Percentiles rank a stretch among this genome's conserved stretches.
phyloP scores from a whole-genome alignment of 305 asterid species.

The Fraxinus sp. region DNA sequence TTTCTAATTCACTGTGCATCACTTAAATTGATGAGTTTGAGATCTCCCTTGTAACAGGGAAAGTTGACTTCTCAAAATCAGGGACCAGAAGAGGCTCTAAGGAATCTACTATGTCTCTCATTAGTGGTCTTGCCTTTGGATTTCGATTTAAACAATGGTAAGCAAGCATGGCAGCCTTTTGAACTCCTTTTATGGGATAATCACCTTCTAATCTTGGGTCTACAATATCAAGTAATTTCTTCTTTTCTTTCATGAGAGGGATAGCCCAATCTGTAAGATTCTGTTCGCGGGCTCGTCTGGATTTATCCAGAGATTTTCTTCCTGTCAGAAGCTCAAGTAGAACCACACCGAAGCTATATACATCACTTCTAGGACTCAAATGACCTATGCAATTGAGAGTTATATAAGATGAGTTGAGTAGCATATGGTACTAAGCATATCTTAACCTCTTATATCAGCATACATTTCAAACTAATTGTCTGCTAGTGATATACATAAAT shows the following conservation, averaged over 20 bases:
- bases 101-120: slow-evolving; percentile 85
- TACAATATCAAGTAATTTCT: slow-evolving; percentile 58
- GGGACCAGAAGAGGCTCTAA: slow-evolving; percentile 77
- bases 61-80: slow-evolving; percentile 31
- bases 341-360: slow-evolving; percentile 86
- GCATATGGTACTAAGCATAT: not conserved
- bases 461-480: not conserved
- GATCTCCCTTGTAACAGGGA: slow-evolving; percentile 9
- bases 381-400: slow-evolving; percentile 45
- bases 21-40: not conserved
- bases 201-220: slow-evolving; percentile 77
- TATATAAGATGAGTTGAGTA: not conserved
- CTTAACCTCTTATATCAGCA: not conserved
- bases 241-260: slow-evolving; percentile 65
- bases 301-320: slow-evolving; percentile 70
- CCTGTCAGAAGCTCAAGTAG: slow-evolving; percentile 85
- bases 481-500: not conserved
- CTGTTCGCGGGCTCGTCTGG: slow-evolving; percentile 72
- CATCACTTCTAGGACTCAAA: slow-evolving; percentile 80
- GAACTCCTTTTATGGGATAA: slow-evolving; percentile 66
- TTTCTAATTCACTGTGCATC: not conserved
- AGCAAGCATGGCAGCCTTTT: slow-evolving; percentile 90
- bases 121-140: slow-evolving; percentile 86
- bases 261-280: slow-evolving; percentile 65
- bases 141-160: slow-evolving; percentile 80